Evolutionary conservation across 2,329 filamentous ascomycete genomes (phyloP).

Genomic region (Botryotinia globosa): DNA sequence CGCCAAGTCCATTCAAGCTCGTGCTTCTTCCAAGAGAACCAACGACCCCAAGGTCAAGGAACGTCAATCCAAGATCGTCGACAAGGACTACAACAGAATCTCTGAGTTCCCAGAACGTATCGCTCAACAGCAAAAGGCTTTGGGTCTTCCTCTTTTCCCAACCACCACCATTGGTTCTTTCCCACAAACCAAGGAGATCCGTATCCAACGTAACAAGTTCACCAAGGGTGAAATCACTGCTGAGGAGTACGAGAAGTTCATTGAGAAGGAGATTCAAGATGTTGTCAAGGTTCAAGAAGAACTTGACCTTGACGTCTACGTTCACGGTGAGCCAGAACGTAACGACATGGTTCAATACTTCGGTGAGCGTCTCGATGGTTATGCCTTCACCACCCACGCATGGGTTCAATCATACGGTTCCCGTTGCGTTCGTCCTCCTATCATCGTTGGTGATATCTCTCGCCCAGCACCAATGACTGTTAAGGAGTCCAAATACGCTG

Average conservation of each 20-base stretch:
- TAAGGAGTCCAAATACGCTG: constrained; percentile 99
- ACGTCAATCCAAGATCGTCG: constrained; percentile 82
- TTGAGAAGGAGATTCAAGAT: constrained; percentile 96
- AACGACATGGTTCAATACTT: constrained; percentile 99
- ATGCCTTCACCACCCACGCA: constrained; percentile 97
- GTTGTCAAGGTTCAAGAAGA: constrained; percentile 97
- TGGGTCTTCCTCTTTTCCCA: constrained; percentile 94
- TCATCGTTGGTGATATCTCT: constrained; percentile 98
- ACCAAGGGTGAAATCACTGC: constrained; percentile 96
- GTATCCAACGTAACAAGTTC: constrained; percentile 94
- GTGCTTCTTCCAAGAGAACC: constrained; percentile 88
- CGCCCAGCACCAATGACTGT: constrained; percentile 97
- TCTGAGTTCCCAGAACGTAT: constrained; percentile 84
- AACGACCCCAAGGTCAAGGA: constrained; percentile 98
- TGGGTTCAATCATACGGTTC: constrained; percentile 99
- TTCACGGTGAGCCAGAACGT: constrained; percentile 98
- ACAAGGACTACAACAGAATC: constrained; percentile 87
- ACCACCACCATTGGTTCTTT: constrained; percentile 99
- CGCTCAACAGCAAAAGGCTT: constrained; percentile 82
- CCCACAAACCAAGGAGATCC: constrained; percentile 99
- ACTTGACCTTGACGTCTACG: constrained; percentile 93
- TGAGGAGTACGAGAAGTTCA: constrained; percentile 96
- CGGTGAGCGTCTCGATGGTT: constrained; percentile 93
- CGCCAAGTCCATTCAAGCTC: constrained; percentile 87
- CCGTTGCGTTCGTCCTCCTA: constrained; percentile 95